A percentile compares a stretch with the other conserved stretches of the same genome.
These are phyloP conservation scores for Ophiorrhiza pumila DNA, from an alignment of 257 asterid species.

Conservation along the genomic window DNA sequence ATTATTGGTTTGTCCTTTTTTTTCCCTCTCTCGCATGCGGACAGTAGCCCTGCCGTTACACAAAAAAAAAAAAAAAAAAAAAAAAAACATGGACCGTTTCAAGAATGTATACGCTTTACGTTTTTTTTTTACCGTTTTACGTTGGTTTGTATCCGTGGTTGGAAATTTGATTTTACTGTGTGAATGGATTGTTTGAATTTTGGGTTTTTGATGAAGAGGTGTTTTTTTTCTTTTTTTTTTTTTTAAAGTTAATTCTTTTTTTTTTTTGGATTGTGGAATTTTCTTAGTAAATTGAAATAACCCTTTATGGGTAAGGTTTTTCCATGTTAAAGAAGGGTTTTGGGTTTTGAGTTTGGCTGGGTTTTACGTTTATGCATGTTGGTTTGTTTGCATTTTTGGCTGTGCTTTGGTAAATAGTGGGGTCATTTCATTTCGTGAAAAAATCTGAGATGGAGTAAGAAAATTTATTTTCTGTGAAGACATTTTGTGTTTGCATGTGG, in stretches of 20 bases:
- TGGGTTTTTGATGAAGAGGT: not conserved
- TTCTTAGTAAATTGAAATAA: not conserved
- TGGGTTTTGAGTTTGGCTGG: constrained; percentile 8
- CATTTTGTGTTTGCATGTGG: constrained; percentile 3
- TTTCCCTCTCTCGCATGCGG: not conserved
- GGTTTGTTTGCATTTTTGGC: constrained; percentile 4
- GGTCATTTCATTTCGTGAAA: not conserved
- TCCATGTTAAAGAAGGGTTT: constrained; percentile 1
- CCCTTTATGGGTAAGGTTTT: not conserved
- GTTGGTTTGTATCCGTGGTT: not conserved
- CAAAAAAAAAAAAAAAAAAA: too few relatives aligned
- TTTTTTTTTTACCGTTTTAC: not conserved
- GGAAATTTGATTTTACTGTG: not conserved
- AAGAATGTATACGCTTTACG: not conserved
- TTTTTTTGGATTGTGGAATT: not conserved
- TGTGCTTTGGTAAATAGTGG: not conserved
- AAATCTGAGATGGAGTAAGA: not conserved
- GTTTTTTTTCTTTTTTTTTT: not conserved
- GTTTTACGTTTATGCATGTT: constrained; percentile 23
- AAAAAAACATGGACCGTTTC: not conserved
- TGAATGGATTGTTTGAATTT: not conserved
- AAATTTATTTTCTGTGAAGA: not conserved
- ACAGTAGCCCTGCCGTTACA: constrained; percentile 2
- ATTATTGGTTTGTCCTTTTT: not conserved
- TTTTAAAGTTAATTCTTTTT: not conserved